A percentile compares a stretch with the other conserved stretches of the same genome.
These are phyloP conservation scores for Lepidium aucheri DNA, from an alignment of 345 rosid genomes.

Conservation along the genomic window DNA sequence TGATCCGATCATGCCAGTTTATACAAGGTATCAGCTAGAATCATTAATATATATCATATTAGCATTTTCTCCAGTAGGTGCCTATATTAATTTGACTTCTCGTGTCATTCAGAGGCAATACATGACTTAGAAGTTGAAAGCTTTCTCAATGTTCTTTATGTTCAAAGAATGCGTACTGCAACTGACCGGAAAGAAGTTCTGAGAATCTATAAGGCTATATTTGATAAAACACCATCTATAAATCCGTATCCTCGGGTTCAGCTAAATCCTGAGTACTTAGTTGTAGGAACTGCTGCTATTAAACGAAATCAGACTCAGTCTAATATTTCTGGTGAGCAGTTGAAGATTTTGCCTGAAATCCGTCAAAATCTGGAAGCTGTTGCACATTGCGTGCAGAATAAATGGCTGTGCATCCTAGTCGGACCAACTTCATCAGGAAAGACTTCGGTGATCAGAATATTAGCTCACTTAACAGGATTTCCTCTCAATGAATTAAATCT, in stretches of 20 bases:
- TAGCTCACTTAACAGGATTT: conserved; percentile 77
- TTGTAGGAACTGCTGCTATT: conserved; percentile 61
- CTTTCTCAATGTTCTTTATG: conserved; percentile 72
- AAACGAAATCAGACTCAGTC: conserved; percentile 44
- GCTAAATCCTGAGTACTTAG: conserved; percentile 43
- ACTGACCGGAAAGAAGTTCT: conserved; percentile 73
- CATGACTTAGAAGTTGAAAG: conserved; percentile 31
- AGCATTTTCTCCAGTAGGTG: neutral
- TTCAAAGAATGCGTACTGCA: conserved; percentile 92
- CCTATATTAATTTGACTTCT: conserved; percentile 11
- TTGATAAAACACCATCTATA: conserved; percentile 51
- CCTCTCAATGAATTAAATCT: conserved; percentile 71
- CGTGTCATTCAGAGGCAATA: conserved; percentile 36
- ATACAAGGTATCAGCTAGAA: conserved; percentile 46
- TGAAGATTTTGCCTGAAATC: conserved; percentile 66
- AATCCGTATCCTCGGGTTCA: conserved; percentile 82
- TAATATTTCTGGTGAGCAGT: conserved; percentile 32
- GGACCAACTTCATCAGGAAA: conserved; percentile 92
- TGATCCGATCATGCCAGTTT: conserved; percentile 78
- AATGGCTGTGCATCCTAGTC: conserved; percentile 83
- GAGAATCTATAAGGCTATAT: conserved; percentile 58
- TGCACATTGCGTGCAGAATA: conserved; percentile 60
- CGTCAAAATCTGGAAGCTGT: conserved; percentile 84
- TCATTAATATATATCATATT: neutral
- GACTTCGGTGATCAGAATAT: conserved; percentile 76